Conservation (phyloP, 495 filamentous ascomycete genomes). For the Hypoxylon intermedium region DNA sequence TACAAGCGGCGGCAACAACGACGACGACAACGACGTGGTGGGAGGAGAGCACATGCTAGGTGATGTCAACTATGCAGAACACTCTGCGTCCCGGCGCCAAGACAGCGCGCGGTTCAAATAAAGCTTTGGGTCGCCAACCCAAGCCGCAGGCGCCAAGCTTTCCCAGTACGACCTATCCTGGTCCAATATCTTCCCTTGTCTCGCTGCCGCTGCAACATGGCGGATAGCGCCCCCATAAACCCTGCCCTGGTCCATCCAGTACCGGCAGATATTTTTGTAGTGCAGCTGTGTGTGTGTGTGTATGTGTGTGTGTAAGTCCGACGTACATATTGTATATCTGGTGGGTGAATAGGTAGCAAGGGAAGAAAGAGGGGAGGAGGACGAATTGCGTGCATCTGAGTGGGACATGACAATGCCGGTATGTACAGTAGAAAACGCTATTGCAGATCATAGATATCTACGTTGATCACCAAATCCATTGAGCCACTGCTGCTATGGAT, state of each 20-base stretch:
- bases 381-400: too few relatives aligned
- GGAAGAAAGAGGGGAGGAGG: too few relatives aligned
- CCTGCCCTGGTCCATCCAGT: background rate
- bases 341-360: too few relatives aligned
- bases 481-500: background rate
- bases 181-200: background rate
- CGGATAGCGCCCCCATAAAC: too few relatives aligned
- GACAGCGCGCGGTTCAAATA: constrained; percentile 33
- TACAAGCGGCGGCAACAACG: background rate
- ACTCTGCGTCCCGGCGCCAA: constrained; percentile 9
- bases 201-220: too few relatives aligned
- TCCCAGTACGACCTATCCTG: too few relatives aligned
- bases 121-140: constrained; percentile 10
- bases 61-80: background rate
- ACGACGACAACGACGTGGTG: too few relatives aligned
- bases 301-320: too few relatives aligned
- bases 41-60: background rate
- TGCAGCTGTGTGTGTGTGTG: too few relatives aligned
- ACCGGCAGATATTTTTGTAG: too few relatives aligned
- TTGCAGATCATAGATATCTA: background rate
- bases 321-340: too few relatives aligned
- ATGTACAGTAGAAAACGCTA: background rate
- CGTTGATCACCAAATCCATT: too few relatives aligned
- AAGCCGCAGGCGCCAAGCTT: constrained; percentile 30
- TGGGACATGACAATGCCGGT: background rate